Evolutionary conservation across 257 asterid genomes (phyloP), one percentile per base, ranked within the genome.

Genomic region (Penstemon davidsonii): DNA sequence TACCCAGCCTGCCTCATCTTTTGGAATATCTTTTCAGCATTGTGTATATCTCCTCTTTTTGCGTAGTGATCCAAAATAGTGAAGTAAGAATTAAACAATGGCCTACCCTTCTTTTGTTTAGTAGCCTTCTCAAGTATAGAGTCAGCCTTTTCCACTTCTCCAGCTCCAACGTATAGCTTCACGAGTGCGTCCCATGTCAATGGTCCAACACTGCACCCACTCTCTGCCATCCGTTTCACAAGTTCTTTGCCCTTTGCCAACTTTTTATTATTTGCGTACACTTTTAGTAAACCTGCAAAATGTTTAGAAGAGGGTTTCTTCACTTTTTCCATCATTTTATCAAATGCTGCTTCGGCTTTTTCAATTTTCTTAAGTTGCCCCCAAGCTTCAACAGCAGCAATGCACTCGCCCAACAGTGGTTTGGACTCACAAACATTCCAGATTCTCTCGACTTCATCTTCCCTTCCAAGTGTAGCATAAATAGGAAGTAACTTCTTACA

Each of bases 121-220:
- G 71, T 49, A 0, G 88, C 88, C 75, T 84, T 87, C 55, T 78
- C 75, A 36, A 91, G 79, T 40, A 91, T 68, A 0, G 79, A 63
- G 50, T 77, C 91, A 0, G 95, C 98, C 55, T 84, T 85, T 70
- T 82, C 90, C 15, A 89, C 78, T 73, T 87, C 98, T 9, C 96
- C 98, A 6, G 85, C 82, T 46, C 76, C 79, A 5, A 81, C 78
- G 66, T 82, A 87, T 47, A 91, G 96, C 76, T 70, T 83, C 71
- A 92, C 85, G 8, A 92, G 66, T 3, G 96, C 86, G 54, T 89
- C 92, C 91, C 94, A 89, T n/a, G 81, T 69, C 55, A 67, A 19
- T 0, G 96, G 89, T n/a, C 90, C 94, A 3, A 78, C 13, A 1
- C 3, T 40, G 82, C 84, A 80, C n/a, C 87, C 86, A 6, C 43